Base-by-base conservation (phyloP, 2,329 filamentous ascomycete species). In the Exophiala phaeomuriformis region DNA sequence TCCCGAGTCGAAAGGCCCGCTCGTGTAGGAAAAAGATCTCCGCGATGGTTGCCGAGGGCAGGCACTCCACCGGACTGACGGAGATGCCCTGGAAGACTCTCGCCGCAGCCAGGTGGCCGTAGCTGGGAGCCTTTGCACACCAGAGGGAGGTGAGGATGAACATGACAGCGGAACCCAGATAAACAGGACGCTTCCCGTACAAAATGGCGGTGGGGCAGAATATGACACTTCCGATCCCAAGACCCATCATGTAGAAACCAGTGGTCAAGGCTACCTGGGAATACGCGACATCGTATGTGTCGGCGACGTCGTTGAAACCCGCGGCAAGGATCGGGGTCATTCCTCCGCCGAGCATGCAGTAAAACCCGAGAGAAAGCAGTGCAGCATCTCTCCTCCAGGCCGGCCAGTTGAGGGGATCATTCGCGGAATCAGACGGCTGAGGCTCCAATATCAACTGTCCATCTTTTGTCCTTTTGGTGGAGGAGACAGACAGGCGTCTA, bases 11-110 rank as follows among this genome's bases (percentile, higher is more conserved):
- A 67, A 90, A 97, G 0, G 91, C 91, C 56, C 91, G 80, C 71
- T 97, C 91, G 64, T 97, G 91, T 19, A 97, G 75, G 66, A 95
- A 96, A 74, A 90, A 97, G 56, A 97, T 96, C 69, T 97, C 91
- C 2, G 90, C 90, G 64, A 97, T 91, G 0, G 90, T 95, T 10
- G 91, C 90, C 3, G 89, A 95, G 0, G 91, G 91, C 31, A 97
- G 77, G 65, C 90, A 95, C 68, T 97, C 91, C 5, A 95, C 88
- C 0, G 90, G 89, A 60, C 88, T 93, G 46, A 96, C 84, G 0
- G 90, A 85, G 6, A 96, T 76, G 2, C 91, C 93, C 68, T 94
- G 88, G 57, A 96, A 85, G 45, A 97, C 83, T 50, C 91, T 80
- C 29, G 89, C 91, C 5, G 90, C 69, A 4, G 95, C 75, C 36